phyloP scores from a whole-genome alignment of 306 rosid species.

The Trichosanthes truncata region DNA sequence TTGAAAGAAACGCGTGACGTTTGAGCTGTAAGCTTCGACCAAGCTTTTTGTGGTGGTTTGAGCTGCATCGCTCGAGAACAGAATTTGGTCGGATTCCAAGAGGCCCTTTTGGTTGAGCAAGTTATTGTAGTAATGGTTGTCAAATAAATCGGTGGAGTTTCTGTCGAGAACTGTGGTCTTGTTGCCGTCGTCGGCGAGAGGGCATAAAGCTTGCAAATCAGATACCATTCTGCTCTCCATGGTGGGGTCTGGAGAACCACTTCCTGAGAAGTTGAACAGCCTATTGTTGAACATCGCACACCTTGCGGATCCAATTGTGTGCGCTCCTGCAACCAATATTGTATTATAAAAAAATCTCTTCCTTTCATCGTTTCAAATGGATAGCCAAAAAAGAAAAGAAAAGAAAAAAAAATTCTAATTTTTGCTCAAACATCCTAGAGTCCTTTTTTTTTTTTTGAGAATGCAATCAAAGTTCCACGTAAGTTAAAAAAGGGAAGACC shows the following conservation, averaged over 20 bases:
- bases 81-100: constrained; percentile 65
- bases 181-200: constrained; percentile 50
- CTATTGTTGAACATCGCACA: constrained; percentile 57
- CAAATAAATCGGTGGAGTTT: constrained; percentile 69
- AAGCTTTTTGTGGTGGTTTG: constrained; percentile 35
- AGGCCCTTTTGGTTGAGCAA: constrained; percentile 51
- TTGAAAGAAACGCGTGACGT: constrained; percentile 27
- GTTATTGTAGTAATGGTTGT: constrained; percentile 70
- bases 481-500: too few relatives aligned
- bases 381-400: too few relatives aligned
- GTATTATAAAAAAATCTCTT: too few relatives aligned
- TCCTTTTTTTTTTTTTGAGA: too few relatives aligned
- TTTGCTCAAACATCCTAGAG: too few relatives aligned
- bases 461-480: too few relatives aligned
- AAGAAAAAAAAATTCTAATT: too few relatives aligned
- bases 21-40: constrained; percentile 42
- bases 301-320: constrained; percentile 67
- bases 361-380: too few relatives aligned
- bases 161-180: constrained; percentile 41
- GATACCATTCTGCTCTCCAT: constrained; percentile 39
- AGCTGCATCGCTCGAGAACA: constrained; percentile 36
- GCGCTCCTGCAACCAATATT: constrained; percentile 42
- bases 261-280: constrained; percentile 58
- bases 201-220: constrained; percentile 60
- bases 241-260: constrained; percentile 46